These are phyloP conservation scores for Kurtzmaniella quercitrusa DNA, from an alignment of 1,139 yeast species.

Conservation along the genomic window DNA sequence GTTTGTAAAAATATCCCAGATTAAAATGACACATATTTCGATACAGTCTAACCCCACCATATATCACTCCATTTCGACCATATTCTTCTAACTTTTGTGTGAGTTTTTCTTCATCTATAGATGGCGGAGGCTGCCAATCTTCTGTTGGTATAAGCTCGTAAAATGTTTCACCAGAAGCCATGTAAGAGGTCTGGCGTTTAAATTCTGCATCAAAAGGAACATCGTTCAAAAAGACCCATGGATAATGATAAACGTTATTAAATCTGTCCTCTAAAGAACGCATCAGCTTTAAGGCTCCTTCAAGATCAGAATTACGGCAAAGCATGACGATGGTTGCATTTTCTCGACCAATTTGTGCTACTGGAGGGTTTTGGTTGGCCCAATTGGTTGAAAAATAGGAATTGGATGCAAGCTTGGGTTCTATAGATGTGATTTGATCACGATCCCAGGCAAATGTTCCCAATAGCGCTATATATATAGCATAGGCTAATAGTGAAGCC, in stretches of 20 bases:
- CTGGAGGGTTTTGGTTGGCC: conserved; percentile 21
- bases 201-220: conserved; percentile 40
- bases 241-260: conserved; percentile 41
- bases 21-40: conserved; percentile 50
- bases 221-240: conserved; percentile 46
- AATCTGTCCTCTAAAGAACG: conserved; percentile 46
- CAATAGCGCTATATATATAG: neutral
- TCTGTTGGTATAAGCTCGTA: conserved; percentile 40
- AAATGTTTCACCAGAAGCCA: conserved; percentile 76
- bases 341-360: conserved; percentile 39
- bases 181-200: conserved; percentile 58
- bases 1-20: conserved; percentile 43
- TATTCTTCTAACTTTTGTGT: conserved; percentile 24
- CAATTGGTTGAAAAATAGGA: conserved; percentile 33
- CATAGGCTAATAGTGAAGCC: neutral
- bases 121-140: conserved; percentile 43
- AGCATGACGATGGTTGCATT: conserved; percentile 51
- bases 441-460: neutral
- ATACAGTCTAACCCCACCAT: conserved; percentile 39
- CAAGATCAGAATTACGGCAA: conserved; percentile 38
- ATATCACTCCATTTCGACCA: conserved; percentile 24
- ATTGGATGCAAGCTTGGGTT: conserved; percentile 39
- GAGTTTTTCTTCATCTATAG: conserved; percentile 29
- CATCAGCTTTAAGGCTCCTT: conserved; percentile 41
- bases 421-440: neutral